Evolutionary conservation across 2,329 filamentous ascomycete species (phyloP).

Genomic region (Hypoxylon sp.): DNA sequence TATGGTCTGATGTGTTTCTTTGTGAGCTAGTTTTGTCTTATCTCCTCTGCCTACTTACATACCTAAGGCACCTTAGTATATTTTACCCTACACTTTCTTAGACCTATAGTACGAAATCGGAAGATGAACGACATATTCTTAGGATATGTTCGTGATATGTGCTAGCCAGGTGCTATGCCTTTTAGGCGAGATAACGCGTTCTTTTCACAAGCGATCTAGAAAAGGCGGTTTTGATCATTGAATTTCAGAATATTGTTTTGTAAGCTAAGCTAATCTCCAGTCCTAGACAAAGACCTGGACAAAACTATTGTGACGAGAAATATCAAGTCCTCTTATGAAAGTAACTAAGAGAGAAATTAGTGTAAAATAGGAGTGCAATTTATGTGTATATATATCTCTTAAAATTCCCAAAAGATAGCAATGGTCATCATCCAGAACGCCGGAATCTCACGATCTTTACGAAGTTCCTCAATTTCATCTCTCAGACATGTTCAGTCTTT

Average conservation of each 20-base stretch:
- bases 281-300: neutral
- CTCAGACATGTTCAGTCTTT: conserved; percentile 20
- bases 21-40: neutral
- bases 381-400: neutral
- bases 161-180: neutral
- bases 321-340: neutral
- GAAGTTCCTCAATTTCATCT: neutral
- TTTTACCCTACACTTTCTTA: neutral
- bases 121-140: neutral
- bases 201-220: neutral
- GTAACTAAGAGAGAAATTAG: neutral
- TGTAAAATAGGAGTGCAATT: neutral
- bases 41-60: neutral
- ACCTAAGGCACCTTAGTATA: neutral
- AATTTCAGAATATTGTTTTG: neutral
- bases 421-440: neutral
- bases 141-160: neutral
- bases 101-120: neutral
- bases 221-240: neutral
- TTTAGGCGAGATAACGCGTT: neutral
- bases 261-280: neutral
- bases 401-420: neutral
- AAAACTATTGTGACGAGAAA: neutral
- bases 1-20: neutral
- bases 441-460: neutral